A percentile compares a stretch with the other conserved stretches of the same genome.
These are phyloP conservation scores for Smallanthus sonchifolius DNA, from an alignment of 129 eudicot genomes.

Conservation along the genomic window DNA sequence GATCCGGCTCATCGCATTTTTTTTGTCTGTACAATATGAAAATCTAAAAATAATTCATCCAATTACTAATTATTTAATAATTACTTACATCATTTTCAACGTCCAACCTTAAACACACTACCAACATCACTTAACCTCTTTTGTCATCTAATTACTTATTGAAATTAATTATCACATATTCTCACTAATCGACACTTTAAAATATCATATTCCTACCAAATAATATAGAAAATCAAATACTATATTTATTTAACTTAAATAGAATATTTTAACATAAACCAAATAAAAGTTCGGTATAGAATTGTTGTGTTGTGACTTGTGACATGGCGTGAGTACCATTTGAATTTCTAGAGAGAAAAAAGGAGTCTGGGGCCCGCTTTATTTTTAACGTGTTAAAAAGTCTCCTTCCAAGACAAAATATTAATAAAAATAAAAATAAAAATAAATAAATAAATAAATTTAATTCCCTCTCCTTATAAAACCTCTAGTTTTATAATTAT, in stretches of 20 bases:
- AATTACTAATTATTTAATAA: neutral
- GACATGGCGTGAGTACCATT: neutral
- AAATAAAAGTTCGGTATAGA: neutral
- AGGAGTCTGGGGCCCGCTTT: neutral
- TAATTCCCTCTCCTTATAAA: slow-evolving; percentile 1
- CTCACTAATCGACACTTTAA: neutral
- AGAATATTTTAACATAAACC: neutral
- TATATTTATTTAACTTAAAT: neutral
- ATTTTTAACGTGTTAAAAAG: neutral
- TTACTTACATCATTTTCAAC: neutral
- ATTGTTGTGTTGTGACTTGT: neutral
- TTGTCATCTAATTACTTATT: neutral
- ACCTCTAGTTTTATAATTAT: neutral
- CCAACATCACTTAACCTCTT: neutral
- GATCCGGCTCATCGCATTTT: too few species aligned
- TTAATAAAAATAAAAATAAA: neutral
- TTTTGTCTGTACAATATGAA: too few species aligned
- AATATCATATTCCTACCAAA: neutral
- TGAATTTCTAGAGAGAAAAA: slow-evolving; percentile 1
- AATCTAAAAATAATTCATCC: too few species aligned
- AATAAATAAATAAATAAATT: neutral
- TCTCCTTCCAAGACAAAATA: neutral
- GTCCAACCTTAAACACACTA: neutral
- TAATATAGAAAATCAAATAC: neutral
- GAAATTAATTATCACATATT: neutral